Conservation (phyloP, 1,284 basidiomycete genomes). For the Ganoderma leucocontextum region DNA sequence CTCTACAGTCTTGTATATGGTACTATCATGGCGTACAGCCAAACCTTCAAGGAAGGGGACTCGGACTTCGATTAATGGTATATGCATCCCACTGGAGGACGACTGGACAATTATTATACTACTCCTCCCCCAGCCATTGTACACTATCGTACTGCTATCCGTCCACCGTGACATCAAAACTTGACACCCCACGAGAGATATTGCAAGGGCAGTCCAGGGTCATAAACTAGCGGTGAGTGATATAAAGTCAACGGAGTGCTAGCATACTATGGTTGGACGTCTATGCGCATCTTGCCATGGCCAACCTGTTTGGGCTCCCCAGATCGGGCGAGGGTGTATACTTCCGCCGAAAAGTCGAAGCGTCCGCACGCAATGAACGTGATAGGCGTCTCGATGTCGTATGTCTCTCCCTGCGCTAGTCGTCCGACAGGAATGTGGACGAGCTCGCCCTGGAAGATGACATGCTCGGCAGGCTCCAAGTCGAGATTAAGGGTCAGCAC, state of each 20-base stretch:
- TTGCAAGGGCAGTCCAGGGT: not conserved
- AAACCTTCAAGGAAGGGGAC: conserved; percentile 81
- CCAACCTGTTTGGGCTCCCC: conserved; percentile 28
- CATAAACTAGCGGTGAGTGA: conserved; percentile 10
- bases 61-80: conserved; percentile 71
- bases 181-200: conserved; percentile 6
- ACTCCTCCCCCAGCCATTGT: conserved; percentile 33
- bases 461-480: conserved; percentile 65
- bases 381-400: conserved; percentile 63
- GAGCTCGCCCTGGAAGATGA: conserved; percentile 75
- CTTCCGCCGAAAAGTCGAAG: conserved; percentile 74
- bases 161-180: conserved; percentile 21
- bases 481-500: conserved; percentile 63
- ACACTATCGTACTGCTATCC: conserved; percentile 36
- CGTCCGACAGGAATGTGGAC: conserved; percentile 67
- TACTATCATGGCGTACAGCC: conserved; percentile 89
- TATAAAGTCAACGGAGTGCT: not conserved
- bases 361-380: conserved; percentile 80
- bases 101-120: conserved; percentile 31
- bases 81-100: conserved; percentile 26
- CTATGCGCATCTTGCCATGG: conserved; percentile 34
- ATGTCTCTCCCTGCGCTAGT: conserved; percentile 59
- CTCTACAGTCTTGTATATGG: conserved; percentile 85
- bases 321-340: conserved; percentile 43
- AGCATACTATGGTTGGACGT: conserved; percentile 26